Evolutionary conservation across 768 basidiomycete species (phyloP).

Genomic region (Trametes sanguinea): DNA sequence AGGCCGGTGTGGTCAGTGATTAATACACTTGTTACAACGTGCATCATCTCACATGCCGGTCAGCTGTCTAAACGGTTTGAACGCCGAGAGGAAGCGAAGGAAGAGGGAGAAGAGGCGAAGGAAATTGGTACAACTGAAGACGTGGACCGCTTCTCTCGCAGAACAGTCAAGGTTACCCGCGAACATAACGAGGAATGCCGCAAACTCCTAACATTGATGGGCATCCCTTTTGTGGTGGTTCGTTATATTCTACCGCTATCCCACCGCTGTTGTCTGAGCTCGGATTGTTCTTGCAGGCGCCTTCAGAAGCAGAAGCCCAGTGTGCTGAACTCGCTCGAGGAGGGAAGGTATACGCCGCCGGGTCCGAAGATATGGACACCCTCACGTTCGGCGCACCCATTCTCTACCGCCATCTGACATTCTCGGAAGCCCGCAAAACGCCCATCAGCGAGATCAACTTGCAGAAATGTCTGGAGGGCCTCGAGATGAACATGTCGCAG

Average conservation of each 20-base stretch:
- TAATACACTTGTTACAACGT: not conserved
- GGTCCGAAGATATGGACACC: slow-evolving; percentile 99
- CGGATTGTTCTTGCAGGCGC: slow-evolving; percentile 59
- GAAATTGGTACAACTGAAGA: slow-evolving; percentile 94
- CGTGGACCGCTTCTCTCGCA: slow-evolving; percentile 83
- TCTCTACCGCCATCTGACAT: slow-evolving; percentile 92
- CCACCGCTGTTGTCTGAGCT: too few species aligned
- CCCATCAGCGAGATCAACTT: slow-evolving; percentile 94
- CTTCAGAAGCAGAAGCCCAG: slow-evolving; percentile 98
- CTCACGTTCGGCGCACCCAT: slow-evolving; percentile 93
- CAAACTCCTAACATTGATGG: slow-evolving; percentile 87
- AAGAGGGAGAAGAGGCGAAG: slow-evolving; percentile 94
- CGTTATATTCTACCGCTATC: slow-evolving; percentile 28
- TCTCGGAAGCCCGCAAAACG: slow-evolving; percentile 96
- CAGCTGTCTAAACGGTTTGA: slow-evolving; percentile 98
- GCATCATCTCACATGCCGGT: not conserved
- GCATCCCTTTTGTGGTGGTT: slow-evolving; percentile 92
- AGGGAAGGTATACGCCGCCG: slow-evolving; percentile 96
- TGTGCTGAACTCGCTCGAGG: slow-evolving; percentile 98
- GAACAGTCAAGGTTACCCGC: slow-evolving; percentile 92
- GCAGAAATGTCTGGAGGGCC: slow-evolving; percentile 78
- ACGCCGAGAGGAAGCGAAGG: slow-evolving; percentile 87
- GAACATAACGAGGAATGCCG: slow-evolving; percentile 97
- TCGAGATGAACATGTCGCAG: slow-evolving; percentile 91
- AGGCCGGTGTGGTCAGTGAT: slow-evolving; percentile 87